A percentile compares a stretch with the other conserved stretches of the same genome.
phyloP scores from a whole-genome alignment of 495 filamentous ascomycete genomes.

The Coniosporium apollinis region DNA sequence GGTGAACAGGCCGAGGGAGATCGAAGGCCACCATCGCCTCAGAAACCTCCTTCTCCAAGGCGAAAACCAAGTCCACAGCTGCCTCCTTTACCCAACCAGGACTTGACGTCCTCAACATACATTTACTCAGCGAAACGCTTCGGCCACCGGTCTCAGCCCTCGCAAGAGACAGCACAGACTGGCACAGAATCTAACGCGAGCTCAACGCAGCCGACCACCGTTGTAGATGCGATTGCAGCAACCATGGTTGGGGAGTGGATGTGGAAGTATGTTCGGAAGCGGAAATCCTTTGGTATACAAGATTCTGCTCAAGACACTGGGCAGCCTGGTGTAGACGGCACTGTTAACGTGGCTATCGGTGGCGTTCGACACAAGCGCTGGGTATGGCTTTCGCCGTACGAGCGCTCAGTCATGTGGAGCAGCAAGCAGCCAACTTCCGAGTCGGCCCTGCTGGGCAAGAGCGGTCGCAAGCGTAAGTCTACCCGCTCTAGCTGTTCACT shows the following conservation, averaged over 20 bases:
- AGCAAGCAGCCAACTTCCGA: conserved; percentile 88
- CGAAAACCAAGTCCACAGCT: too few species aligned
- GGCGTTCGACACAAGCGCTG: conserved; percentile 80
- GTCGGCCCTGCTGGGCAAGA: conserved; percentile 81
- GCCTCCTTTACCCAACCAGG: too few species aligned
- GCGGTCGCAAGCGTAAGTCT: conserved; percentile 80
- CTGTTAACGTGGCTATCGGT: conserved; percentile 36
- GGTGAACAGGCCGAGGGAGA: too few species aligned
- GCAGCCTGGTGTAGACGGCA: conserved; percentile 26
- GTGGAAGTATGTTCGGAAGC: conserved; percentile 91
- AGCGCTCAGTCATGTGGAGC: conserved; percentile 93
- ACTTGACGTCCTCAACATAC: too few species aligned
- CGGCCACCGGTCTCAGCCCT: conserved; percentile 32
- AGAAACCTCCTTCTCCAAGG: too few species aligned
- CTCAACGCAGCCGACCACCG: conserved; percentile 51
- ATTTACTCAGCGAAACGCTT: too few species aligned
- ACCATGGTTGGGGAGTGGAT: conserved; percentile 99
- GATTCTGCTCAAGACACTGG: conserved; percentile 45
- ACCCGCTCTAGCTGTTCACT: background rate
- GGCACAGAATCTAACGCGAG: conserved; percentile 38
- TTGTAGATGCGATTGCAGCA: conserved; percentile 95
- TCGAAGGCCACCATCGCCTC: too few species aligned
- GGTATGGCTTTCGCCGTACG: conserved; percentile 97
- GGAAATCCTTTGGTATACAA: conserved; percentile 77
- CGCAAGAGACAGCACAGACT: conserved; percentile 31